Evolutionary conservation across 352 stramenopile species (phyloP).

Genomic region (Pseudoperonospora humuli): DNA sequence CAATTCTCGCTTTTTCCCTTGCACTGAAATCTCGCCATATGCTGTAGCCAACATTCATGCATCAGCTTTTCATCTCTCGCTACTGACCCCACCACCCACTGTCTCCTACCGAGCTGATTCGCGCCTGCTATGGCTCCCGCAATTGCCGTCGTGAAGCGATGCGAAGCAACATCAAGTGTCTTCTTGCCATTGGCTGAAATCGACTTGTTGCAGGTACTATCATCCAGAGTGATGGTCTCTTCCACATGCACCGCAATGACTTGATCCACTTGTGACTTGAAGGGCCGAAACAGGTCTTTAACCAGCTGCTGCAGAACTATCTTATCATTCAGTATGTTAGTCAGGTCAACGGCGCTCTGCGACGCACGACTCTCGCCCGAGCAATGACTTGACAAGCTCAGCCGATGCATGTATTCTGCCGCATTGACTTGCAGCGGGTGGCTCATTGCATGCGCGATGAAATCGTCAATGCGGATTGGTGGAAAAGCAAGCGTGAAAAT

Average conservation of each 20-base stretch:
- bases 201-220: too few species aligned
- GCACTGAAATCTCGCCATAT: constrained; percentile 33
- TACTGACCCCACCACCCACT: background rate
- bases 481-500: constrained; percentile 1
- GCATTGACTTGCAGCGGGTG: too few species aligned
- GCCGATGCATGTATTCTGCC: constrained; percentile 36
- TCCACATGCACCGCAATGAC: constrained; percentile 38
- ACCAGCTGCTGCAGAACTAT: constrained; percentile 27
- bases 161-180: background rate
- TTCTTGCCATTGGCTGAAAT: background rate
- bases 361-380: constrained; percentile 21
- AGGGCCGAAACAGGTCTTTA: constrained; percentile 33
- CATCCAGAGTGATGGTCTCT: constrained; percentile 5
- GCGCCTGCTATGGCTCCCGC: constrained; percentile 42
- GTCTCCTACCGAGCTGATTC: constrained; percentile 27
- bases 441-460: background rate
- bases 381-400: constrained; percentile 35
- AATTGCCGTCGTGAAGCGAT: constrained; percentile 32
- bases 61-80: background rate
- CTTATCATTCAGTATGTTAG: constrained; percentile 27
- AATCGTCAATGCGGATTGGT: constrained; percentile 1
- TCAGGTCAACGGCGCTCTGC: constrained; percentile 32
- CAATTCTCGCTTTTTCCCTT: constrained; percentile 3
- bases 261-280: constrained; percentile 37
- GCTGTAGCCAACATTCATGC: constrained; percentile 15